These are phyloP conservation scores for Logfia minima DNA, from an alignment of 129 eudicot genomes.

Conservation along the genomic window DNA sequence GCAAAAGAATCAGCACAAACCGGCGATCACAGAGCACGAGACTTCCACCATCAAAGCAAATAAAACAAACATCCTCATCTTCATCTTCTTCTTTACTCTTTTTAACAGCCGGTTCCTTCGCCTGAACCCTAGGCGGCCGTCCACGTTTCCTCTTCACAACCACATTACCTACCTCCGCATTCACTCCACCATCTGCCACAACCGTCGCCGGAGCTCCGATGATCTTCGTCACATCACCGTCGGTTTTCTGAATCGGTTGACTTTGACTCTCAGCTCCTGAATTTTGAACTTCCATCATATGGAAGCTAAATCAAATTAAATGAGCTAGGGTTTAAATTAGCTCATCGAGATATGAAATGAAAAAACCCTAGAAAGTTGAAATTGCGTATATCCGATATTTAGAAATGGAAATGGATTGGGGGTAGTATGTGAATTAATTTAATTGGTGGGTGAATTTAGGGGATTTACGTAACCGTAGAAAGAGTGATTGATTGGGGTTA, in stretches of 20 bases:
- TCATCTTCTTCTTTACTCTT: conserved; percentile 70
- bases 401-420: conserved; percentile 13
- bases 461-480: neutral
- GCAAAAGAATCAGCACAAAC: conserved; percentile 46
- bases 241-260: conserved; percentile 24
- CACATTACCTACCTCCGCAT: conserved; percentile 18
- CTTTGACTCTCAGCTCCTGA: conserved; percentile 34
- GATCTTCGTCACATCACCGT: conserved; percentile 33
- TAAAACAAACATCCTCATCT: conserved; percentile 97
- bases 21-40: conserved; percentile 92
- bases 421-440: conserved; percentile 6
- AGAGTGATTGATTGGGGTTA: conserved; percentile 21
- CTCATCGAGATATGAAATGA: neutral
- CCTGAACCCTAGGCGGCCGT: conserved; percentile 60
- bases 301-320: conserved; percentile 15
- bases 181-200: conserved; percentile 14
- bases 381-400: conserved; percentile 22
- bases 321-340: conserved; percentile 18
- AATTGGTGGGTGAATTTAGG: neutral
- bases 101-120: conserved; percentile 42
- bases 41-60: conserved; percentile 94
- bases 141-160: conserved; percentile 79
- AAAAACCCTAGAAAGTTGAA: conserved; percentile 51
- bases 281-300: conserved; percentile 14
- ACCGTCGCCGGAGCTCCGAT: conserved; percentile 34